Evolutionary conservation across 176 grass and related monocot genomes (phyloP).

Genomic region (Poa pratensis): DNA sequence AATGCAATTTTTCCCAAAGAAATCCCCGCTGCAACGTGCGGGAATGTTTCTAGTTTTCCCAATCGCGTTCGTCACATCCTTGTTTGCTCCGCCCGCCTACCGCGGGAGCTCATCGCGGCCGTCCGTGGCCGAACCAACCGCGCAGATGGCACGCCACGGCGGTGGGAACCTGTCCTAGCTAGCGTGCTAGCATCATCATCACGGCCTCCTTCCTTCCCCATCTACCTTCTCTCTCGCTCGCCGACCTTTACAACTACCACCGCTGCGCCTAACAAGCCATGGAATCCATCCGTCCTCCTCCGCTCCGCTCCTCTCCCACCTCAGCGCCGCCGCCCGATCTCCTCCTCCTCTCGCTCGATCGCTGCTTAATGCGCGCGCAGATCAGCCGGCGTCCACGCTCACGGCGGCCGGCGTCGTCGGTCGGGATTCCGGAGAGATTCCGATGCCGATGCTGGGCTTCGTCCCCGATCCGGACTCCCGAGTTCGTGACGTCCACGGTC

Average conservation of each 20-base stretch:
- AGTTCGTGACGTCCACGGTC: background rate
- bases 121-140: background rate
- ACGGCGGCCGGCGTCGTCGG: background rate
- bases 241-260: background rate
- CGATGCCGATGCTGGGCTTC: background rate
- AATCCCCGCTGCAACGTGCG: no score
- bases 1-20: no score
- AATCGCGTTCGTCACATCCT: background rate
- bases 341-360: background rate
- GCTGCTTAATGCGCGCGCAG: background rate
- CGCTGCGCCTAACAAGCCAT: no score
- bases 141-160: background rate
- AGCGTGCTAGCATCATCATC: background rate
- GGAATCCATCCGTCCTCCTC: background rate
- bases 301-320: background rate
- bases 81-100: background rate
- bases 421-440: no score
- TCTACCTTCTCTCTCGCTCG: background rate
- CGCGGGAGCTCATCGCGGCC: background rate
- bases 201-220: background rate
- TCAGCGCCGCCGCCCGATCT: background rate
- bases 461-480: background rate
- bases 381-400: constrained; percentile 10
- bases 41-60: no score
- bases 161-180: no score